Evolutionary conservation across 176 grass and related monocot genomes (phyloP).

Genomic region (Poa pratensis): DNA sequence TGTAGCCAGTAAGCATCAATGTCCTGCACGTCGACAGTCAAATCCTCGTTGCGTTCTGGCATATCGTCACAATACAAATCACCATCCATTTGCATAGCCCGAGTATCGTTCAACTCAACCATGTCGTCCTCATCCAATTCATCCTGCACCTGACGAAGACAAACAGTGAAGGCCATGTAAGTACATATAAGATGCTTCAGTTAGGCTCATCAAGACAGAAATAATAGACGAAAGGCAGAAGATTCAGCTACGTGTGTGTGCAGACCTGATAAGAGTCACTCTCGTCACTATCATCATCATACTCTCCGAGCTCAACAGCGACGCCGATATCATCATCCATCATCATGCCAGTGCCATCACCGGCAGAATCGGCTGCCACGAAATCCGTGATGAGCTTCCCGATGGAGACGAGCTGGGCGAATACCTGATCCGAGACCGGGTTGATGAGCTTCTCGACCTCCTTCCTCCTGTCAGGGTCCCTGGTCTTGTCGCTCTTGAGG

Average conservation of each 20-base stretch:
- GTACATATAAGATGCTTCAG: too few species aligned
- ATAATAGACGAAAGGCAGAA: background rate
- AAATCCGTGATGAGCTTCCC: conserved; percentile 80
- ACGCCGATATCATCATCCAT: conserved; percentile 76
- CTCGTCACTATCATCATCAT: conserved; percentile 80
- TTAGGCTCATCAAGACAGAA: background rate
- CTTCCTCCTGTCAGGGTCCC: conserved; percentile 80
- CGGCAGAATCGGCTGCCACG: conserved; percentile 1
- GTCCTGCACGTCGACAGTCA: conserved; percentile 83
- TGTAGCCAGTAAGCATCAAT: conserved; percentile 99
- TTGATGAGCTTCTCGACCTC: conserved; percentile 72
- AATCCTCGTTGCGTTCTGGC: conserved; percentile 55
- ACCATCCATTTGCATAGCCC: conserved; percentile 77
- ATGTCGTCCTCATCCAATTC: conserved; percentile 69
- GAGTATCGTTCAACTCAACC: conserved; percentile 48
- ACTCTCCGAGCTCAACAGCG: conserved; percentile 86
- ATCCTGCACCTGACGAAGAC: conserved; percentile 73
- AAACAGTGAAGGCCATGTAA: background rate
- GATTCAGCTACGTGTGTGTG: background rate
- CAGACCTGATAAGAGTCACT: conserved; percentile 77
- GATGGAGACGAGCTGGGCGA: conserved; percentile 75
- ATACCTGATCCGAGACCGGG: conserved; percentile 65
- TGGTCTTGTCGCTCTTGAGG: conserved; percentile 66
- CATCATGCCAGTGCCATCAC: conserved; percentile 52
- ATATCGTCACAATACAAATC: conserved; percentile 64